Percentiles rank a stretch among this genome's conserved stretches.
phyloP scores from a whole-genome alignment of 2,329 filamentous ascomycete genomes.

The Pseudopyricularia javanii region DNA sequence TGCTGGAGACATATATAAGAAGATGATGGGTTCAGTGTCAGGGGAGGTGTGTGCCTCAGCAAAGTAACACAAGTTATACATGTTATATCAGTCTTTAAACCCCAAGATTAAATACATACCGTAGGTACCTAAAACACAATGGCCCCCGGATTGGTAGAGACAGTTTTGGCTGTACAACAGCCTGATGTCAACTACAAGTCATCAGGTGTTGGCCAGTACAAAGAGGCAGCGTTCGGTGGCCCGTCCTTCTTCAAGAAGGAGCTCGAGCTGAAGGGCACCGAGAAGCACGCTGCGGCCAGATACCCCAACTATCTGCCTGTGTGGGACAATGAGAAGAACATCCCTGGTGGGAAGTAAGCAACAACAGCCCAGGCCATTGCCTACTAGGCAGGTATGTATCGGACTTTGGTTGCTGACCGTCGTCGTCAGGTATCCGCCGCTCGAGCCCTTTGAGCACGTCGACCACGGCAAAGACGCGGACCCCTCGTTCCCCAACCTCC shows the following conservation, averaged over 20 bases:
- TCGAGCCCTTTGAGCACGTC: constrained; percentile 51
- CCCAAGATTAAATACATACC: too few species aligned
- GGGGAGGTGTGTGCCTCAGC: too few species aligned
- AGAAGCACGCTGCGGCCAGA: constrained; percentile 9
- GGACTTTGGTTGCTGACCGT: too few species aligned
- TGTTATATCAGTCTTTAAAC: too few species aligned
- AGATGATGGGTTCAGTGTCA: too few species aligned
- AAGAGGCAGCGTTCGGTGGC: not conserved
- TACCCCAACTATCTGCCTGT: constrained; percentile 55
- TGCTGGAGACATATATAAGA: too few species aligned
- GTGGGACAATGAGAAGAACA: constrained; percentile 43
- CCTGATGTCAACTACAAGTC: not conserved
- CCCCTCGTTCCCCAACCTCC: constrained; percentile 46
- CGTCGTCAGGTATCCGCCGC: constrained; percentile 32
- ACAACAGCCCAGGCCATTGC: too few species aligned
- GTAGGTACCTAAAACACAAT: not conserved
- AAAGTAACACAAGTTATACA: too few species aligned
- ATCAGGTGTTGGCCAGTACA: not conserved
- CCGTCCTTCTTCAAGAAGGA: not conserved
- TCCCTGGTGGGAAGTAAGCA: too few species aligned
- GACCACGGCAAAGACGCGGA: constrained; percentile 61
- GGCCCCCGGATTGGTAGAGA: too few species aligned
- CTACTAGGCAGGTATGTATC: too few species aligned
- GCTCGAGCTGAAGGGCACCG: not conserved
- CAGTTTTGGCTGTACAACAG: too few species aligned